These are phyloP conservation scores for Alternaria novae-zelandiae DNA, from an alignment of 2,329 filamentous ascomycete species.

Conservation along the genomic window DNA sequence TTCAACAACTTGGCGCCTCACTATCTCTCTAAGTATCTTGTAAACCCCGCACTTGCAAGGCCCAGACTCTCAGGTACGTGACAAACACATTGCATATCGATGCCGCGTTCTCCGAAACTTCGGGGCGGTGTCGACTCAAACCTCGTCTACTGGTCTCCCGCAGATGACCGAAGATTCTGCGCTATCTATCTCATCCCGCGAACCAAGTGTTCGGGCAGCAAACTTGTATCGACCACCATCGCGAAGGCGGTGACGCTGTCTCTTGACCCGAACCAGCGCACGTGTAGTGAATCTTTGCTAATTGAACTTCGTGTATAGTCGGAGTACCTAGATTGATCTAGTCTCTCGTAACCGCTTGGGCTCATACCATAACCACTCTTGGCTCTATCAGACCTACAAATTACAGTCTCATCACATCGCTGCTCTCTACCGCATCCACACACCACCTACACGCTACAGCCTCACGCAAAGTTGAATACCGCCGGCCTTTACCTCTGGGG, in stretches of 20 bases:
- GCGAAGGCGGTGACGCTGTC: slow-evolving; percentile 2
- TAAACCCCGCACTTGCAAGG: not conserved
- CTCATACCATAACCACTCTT: not conserved
- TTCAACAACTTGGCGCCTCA: not conserved
- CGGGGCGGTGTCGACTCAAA: slow-evolving; percentile 16
- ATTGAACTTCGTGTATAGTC: not conserved
- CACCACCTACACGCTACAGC: not conserved
- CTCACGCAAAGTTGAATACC: not conserved
- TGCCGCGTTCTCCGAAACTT: slow-evolving; percentile 1
- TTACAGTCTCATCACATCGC: not conserved
- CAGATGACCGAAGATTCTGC: not conserved
- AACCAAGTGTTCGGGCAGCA: slow-evolving; percentile 5
- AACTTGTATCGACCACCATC: not conserved
- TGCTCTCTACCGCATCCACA: not conserved
- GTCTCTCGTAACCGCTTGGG: not conserved
- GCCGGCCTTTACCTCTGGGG: not conserved
- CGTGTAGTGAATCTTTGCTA: slow-evolving; percentile 6
- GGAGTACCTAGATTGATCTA: not conserved
- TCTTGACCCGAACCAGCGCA: not conserved
- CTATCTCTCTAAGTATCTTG: not conserved
- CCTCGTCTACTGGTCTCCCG: slow-evolving; percentile 9
- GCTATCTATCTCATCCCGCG: not conserved
- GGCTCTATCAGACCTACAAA: not conserved
- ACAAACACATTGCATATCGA: not conserved
- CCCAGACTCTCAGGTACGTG: slow-evolving; percentile 16